Base-by-base conservation (phyloP, 164 flowering plant genomes). In the Kalanchoe fedtschenkoi region DNA sequence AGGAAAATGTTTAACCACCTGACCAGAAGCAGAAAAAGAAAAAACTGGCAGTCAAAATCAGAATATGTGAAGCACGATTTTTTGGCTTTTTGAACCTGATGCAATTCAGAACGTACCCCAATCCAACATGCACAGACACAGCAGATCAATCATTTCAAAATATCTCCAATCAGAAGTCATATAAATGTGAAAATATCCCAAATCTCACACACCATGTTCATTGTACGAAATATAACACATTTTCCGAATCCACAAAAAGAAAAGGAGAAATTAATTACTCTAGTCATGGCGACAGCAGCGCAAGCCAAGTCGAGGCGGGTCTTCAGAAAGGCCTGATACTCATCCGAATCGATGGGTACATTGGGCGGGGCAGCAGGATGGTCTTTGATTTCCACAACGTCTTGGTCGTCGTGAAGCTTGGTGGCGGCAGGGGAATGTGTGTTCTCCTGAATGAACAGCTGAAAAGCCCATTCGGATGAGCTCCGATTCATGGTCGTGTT, bases 391-490 rank as follows among this genome's bases (percentile, higher is more conserved):
- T 73, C 80, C 14, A 70, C 68, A 65, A 69, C 70, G 64, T 67
- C 78, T 24, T 69, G 63, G 29, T 34, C 60, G n/a, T 56, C 65
- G 2, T 34, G 30, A 21, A 19, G 35, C 3, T 32, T 11, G 34
- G 5, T 11, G 34, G 5, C 61, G 17, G 24, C 14, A 35, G 17
- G 29, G 2, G 28, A 29, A 10, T 60, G 7, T n/a, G 5, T 19
- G 9, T 77, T 78, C 62, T 85, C 91, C 57, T 80, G 86, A 7
- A 90, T 76, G 44, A 85, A 87, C 8, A 78, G 72, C 74, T 90
- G 88, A 37, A 95, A 87, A 0, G 88, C 84, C 97, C 96, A 95
- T 60, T 95, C 97, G 2, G 99, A 93, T 5, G 78, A 69, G 73
- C 89, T 90, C 17, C 96, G 77, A 63, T 82, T 85, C 92, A 93